Percentiles rank a stretch among this genome's conserved stretches.
Conservation (phyloP, 495 filamentous ascomycete genomes). For the Aspergillus hancockii region DNA sequence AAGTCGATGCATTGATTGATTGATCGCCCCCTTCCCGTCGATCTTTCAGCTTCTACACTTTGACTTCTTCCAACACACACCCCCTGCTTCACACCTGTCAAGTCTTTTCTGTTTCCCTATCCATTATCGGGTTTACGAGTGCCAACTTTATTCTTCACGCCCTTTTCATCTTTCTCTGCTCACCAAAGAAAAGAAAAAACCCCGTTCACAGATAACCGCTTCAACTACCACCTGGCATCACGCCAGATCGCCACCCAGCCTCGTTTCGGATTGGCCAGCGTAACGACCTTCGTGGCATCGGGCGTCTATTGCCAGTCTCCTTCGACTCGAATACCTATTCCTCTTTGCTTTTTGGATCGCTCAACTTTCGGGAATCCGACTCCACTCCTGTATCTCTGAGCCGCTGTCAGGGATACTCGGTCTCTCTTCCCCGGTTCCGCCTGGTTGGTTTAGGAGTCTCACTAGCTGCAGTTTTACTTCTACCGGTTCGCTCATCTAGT, state of each 20-base stretch:
- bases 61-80: background rate
- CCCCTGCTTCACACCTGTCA: constrained; percentile 8
- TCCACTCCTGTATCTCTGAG: background rate
- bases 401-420: constrained; percentile 18
- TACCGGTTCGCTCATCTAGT: constrained; percentile 20
- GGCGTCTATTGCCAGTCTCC: constrained; percentile 1
- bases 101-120: constrained; percentile 2
- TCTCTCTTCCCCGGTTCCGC: constrained; percentile 20
- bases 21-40: constrained; percentile 22
- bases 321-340: background rate
- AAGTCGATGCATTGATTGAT: constrained; percentile 14
- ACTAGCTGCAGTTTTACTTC: constrained; percentile 23
- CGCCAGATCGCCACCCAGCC: constrained; percentile 17
- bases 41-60: constrained; percentile 12
- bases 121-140: background rate
- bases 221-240: constrained; percentile 8
- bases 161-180: background rate
- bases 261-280: constrained; percentile 11
- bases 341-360: constrained; percentile 4
- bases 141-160: background rate
- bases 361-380: constrained; percentile 5
- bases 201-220: background rate
- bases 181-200: background rate
- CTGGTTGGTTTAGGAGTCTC: constrained; percentile 22
- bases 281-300: constrained; percentile 14